These are phyloP conservation scores for Porodaedalea pini DNA, from an alignment of 1,284 basidiomycete species.

Conservation along the genomic window DNA sequence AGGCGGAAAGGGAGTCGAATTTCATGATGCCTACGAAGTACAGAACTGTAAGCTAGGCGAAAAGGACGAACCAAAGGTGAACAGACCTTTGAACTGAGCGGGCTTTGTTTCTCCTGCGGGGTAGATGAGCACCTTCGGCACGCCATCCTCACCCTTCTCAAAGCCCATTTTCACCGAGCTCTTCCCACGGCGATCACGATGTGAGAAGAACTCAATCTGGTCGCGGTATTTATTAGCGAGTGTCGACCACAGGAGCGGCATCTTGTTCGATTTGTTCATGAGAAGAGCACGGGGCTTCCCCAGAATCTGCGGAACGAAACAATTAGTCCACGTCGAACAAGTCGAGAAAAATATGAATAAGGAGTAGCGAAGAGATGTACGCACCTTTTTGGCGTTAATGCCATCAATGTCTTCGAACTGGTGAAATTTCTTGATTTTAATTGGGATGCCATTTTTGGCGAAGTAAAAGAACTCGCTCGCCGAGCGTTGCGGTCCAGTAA, in stretches of 20 bases:
- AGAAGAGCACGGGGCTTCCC: conserved; percentile 68
- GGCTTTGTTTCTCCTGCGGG: conserved; percentile 51
- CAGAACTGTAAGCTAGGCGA: background rate
- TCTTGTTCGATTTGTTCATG: conserved; percentile 70
- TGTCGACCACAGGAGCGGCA: conserved; percentile 84
- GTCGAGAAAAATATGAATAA: background rate
- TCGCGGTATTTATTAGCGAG: conserved; percentile 72
- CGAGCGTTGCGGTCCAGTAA: conserved; percentile 68
- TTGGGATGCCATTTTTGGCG: conserved; percentile 72
- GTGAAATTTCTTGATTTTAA: conserved; percentile 61
- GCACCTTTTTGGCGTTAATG: conserved; percentile 46
- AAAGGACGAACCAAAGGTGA: background rate
- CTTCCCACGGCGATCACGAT: conserved; percentile 64
- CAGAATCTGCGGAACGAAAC: conserved; percentile 39
- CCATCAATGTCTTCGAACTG: conserved; percentile 52
- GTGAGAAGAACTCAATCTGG: conserved; percentile 63
- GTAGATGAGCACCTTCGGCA: conserved; percentile 65
- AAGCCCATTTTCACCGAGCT: conserved; percentile 55
- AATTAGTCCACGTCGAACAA: background rate
- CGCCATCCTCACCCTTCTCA: conserved; percentile 49
- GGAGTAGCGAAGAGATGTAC: conserved; percentile 22
- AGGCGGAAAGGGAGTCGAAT: conserved; percentile 60
- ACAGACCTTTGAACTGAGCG: conserved; percentile 57
- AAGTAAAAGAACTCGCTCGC: conserved; percentile 75
- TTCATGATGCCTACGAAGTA: conserved; percentile 52